Conservation (phyloP, 2,329 filamentous ascomycete genomes). For the Tolypocladium ophioglossoides region DNA sequence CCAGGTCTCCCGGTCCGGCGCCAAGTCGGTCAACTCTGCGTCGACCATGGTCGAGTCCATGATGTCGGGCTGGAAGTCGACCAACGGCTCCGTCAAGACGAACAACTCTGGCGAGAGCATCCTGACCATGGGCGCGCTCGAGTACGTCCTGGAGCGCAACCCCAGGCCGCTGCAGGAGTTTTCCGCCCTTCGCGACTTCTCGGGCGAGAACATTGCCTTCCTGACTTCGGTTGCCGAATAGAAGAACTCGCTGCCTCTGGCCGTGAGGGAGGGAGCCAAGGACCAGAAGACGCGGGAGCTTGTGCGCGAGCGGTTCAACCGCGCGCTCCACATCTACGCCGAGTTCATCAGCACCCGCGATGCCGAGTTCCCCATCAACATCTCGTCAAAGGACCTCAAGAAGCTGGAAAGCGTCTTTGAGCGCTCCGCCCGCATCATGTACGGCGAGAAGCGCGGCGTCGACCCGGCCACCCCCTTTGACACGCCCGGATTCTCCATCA, state of each 20-base stretch:
- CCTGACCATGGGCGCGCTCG: conserved; percentile 50
- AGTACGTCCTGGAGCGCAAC: conserved; percentile 48
- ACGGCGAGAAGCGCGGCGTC: conserved; percentile 22
- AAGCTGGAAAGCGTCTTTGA: conserved; percentile 47
- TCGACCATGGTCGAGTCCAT: conserved; percentile 16
- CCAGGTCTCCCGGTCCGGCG: conserved; percentile 3
- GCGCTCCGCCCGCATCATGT: conserved; percentile 30
- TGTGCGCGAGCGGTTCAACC: conserved; percentile 39
- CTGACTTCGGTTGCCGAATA: conserved; percentile 47
- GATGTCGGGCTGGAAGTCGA: conserved; percentile 19
- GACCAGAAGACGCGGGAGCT: conserved; percentile 15
- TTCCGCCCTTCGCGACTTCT: conserved; percentile 56
- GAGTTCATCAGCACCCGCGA: conserved; percentile 47
- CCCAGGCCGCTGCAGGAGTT: conserved; percentile 51
- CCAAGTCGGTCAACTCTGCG: conserved; percentile 9
- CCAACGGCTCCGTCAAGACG: conserved; percentile 17
- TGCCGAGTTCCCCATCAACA: conserved; percentile 55
- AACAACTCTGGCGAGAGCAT: conserved; percentile 27
- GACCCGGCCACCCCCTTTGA: conserved; percentile 30
- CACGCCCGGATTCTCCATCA: background rate
- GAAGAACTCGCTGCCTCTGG: conserved; percentile 29
- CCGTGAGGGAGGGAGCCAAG: conserved; percentile 9
- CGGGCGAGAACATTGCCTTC: conserved; percentile 61
- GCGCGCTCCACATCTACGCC: conserved; percentile 50
- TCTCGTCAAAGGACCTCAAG: conserved; percentile 42